Base-by-base conservation (phyloP, 768 basidiomycete genomes). In the Suillus discolor region DNA sequence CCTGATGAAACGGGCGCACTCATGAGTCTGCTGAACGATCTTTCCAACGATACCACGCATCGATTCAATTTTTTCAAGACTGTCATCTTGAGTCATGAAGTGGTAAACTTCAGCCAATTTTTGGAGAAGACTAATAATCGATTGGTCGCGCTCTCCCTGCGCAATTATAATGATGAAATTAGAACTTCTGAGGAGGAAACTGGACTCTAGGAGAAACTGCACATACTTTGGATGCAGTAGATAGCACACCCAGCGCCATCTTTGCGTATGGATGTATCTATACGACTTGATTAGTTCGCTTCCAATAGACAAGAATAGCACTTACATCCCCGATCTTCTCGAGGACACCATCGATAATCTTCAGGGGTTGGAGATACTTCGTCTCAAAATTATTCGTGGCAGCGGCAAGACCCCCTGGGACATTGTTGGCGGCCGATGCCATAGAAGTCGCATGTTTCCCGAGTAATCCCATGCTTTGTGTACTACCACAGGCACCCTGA, bases 1-100 rank as follows among this genome's bases (percentile, higher is more conserved):
- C 8, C 66, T 68, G 28, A 76, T 73, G 53, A 76, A 76, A 62
- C 73, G 70, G 0, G 69, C 74, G 41, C 75, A 76, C 57, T 76
- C 75, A 2, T 62, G 68, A 2, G 70, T 71, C 65, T 75, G 71
- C n/a, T 69, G 60, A 4, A 63, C 57, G 39, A 75, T 62, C 11
- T 25, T 18, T 36, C 28, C 39, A 12, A 66, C 28, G 13, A 59
- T 25, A 11, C 18, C 25, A 11, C 39, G 34, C 38, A 25, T 44
- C 4, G 34, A 38, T 25, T 38, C 20, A 54, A 65, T 42, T 5
- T 60, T 25, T 4, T 1, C 0, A 23, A 61, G 34, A n/a, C 34
- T 25, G 2, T 57, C 64, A 2, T 62, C 54, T 9, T 57, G 63
- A 4, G 31, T 7, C 4, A 66, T 41, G 45, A 66, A 65, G 2